Conservation (phyloP, 1,284 basidiomycete genomes). For the Ganoderma sp. region DNA sequence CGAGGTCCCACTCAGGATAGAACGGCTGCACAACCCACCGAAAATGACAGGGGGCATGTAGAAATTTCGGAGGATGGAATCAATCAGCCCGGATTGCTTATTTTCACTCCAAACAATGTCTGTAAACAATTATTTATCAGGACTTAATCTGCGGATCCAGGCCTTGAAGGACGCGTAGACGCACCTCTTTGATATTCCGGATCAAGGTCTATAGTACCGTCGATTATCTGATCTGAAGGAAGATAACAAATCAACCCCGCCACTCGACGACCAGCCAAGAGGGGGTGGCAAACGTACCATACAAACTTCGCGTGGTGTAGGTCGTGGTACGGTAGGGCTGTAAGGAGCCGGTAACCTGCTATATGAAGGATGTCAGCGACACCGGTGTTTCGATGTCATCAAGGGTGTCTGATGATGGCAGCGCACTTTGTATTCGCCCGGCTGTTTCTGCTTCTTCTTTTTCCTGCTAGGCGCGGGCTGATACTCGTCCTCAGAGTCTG, state of each 20-base stretch:
- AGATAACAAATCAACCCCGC: constrained; percentile 7
- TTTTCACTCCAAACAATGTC: constrained; percentile 62
- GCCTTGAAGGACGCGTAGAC: constrained; percentile 11
- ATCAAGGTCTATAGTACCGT: constrained; percentile 53
- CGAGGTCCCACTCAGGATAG: background rate
- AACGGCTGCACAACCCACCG: constrained; percentile 44
- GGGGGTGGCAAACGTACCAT: constrained; percentile 42
- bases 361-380: constrained; percentile 27
- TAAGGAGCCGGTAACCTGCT: constrained; percentile 32
- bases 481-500: constrained; percentile 46
- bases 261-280: background rate
- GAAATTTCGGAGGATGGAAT: constrained; percentile 50
- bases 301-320: constrained; percentile 52
- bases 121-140: constrained; percentile 26
- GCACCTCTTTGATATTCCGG: constrained; percentile 61
- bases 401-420: background rate
- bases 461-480: constrained; percentile 35
- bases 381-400: constrained; percentile 15
- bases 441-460: constrained; percentile 34
- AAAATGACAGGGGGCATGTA: constrained; percentile 70
- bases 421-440: constrained; percentile 45
- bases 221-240: constrained; percentile 51
- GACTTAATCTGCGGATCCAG: background rate
- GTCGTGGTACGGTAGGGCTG: constrained; percentile 50
- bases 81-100: constrained; percentile 47